phyloP scores from a whole-genome alignment of 805 yeast species.

The Metschnikowia amazonensis region DNA sequence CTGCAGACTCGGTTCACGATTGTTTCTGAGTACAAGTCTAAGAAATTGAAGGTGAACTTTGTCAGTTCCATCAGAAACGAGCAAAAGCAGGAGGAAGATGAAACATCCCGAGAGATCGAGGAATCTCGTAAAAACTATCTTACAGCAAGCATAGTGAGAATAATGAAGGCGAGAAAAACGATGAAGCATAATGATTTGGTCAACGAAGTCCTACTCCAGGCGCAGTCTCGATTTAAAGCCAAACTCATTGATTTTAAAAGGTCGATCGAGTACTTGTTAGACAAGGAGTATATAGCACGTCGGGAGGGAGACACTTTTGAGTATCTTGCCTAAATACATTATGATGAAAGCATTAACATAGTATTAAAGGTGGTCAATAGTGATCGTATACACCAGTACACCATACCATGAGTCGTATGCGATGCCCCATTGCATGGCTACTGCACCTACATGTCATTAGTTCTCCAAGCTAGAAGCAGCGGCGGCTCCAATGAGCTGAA shows the following conservation, averaged over 20 bases:
- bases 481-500: not conserved
- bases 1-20: slow-evolving; percentile 59
- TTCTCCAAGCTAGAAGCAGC: not conserved
- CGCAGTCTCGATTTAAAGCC: slow-evolving; percentile 79
- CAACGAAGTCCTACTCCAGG: slow-evolving; percentile 83
- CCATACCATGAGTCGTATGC: not conserved
- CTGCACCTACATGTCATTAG: slow-evolving; percentile 8
- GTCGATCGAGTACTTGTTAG: slow-evolving; percentile 80
- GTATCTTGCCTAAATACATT: slow-evolving; percentile 59
- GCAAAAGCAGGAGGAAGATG: slow-evolving; percentile 65
- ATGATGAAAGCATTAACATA: too few relatives aligned
- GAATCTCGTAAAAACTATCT: slow-evolving; percentile 82
- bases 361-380: not conserved
- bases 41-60: slow-evolving; percentile 80
- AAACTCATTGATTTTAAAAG: slow-evolving; percentile 81
- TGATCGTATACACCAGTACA: slow-evolving; percentile 5
- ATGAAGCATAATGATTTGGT: slow-evolving; percentile 76
- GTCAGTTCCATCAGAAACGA: slow-evolving; percentile 57
- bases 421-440: not conserved
- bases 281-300: slow-evolving; percentile 79
- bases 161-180: slow-evolving; percentile 89
- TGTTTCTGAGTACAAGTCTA: slow-evolving; percentile 78
- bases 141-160: slow-evolving; percentile 91
- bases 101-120: slow-evolving; percentile 74
- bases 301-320: slow-evolving; percentile 70